These are phyloP conservation scores for Acacia pycnantha DNA, from an alignment of 331 rosid species.

Conservation along the genomic window DNA sequence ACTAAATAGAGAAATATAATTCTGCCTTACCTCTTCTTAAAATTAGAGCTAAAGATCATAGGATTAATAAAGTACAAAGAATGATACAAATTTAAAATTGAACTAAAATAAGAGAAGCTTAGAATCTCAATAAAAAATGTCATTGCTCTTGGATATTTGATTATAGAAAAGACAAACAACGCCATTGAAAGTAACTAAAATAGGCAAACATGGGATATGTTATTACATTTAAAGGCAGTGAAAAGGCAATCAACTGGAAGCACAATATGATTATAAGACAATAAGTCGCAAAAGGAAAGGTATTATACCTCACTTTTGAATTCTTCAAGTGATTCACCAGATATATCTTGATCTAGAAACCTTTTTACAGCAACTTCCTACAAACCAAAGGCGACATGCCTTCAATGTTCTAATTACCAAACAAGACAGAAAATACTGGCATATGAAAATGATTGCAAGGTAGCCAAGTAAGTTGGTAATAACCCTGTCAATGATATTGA, in stretches of 20 bases:
- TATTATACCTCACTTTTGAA: slow-evolving; percentile 81
- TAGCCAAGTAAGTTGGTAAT: background rate
- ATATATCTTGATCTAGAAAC: slow-evolving; percentile 84
- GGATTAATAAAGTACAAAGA: background rate
- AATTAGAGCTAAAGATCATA: slow-evolving; percentile 1
- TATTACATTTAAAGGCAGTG: background rate
- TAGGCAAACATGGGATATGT: background rate
- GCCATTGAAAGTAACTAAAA: background rate
- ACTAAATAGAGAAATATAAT: background rate
- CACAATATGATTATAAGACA: background rate
- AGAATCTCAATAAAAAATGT: background rate
- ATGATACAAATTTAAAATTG: background rate
- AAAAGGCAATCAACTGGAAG: background rate
- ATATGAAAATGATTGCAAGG: slow-evolving; percentile 2
- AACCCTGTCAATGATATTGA: background rate
- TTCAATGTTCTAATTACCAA: slow-evolving; percentile 10
- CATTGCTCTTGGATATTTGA: slow-evolving; percentile 3
- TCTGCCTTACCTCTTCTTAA: background rate
- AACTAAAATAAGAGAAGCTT: background rate
- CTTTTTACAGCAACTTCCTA: slow-evolving; percentile 97
- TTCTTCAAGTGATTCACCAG: slow-evolving; percentile 89
- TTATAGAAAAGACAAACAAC: slow-evolving; percentile 18
- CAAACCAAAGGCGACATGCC: slow-evolving; percentile 30
- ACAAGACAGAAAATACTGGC: background rate
- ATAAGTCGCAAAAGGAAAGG: slow-evolving; percentile 2